Base-by-base conservation (phyloP, 2,329 filamentous ascomycete genomes). In the Phyllosticta paracitricarpa region DNA sequence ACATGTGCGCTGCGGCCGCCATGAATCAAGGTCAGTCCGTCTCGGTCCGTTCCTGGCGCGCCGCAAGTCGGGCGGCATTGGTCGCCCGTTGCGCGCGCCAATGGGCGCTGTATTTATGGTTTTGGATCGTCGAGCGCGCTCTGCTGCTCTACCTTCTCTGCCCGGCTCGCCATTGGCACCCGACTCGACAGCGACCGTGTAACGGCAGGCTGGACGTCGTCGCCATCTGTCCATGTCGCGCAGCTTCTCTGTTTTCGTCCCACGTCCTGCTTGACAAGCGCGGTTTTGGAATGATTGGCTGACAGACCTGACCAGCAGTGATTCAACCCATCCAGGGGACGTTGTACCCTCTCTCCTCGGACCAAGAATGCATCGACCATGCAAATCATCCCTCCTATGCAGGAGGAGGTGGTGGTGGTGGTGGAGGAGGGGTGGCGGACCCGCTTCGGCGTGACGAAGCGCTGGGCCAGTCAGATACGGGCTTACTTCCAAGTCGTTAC, bases 361-460 rank as follows among this genome's bases (percentile, higher is more conserved):
- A 78, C 62, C 71, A 76, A 63, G 75, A 78, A 66, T 78, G 74
- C 72, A 72, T 75, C 68, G 75, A 78, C 63, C 75, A 79, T 75
- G 74, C 75, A 70, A 72, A 77, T 72, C 76, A 77, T 71, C 71
- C 68, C 64, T 69, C 70, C 64, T 78, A 75, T 71, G 70, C 74
- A 67, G 68, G 68, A 69, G 69, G 69, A 64, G 67, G 64, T 61
- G 66, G 66, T 56, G 66, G 64, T 61, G 40, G 66, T 57, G 66
- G 64, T 59, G 40, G n/a, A 61, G 59, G 60, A 61, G 60, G 60
- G 60, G 72, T 75, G 66, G 76, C 80, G 67, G 79, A 82, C 67
- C 75, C 75, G 65, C 73, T 76, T 69, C 77, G 80, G 68, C 79
- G 79, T 73, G 79, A 81, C 71, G 76, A 75, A 67, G 69, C 73